Percentiles rank a stretch among this genome's conserved stretches.
These are phyloP conservation scores for Tothia fuscella DNA, from an alignment of 2,329 filamentous ascomycete species.

Conservation along the genomic window DNA sequence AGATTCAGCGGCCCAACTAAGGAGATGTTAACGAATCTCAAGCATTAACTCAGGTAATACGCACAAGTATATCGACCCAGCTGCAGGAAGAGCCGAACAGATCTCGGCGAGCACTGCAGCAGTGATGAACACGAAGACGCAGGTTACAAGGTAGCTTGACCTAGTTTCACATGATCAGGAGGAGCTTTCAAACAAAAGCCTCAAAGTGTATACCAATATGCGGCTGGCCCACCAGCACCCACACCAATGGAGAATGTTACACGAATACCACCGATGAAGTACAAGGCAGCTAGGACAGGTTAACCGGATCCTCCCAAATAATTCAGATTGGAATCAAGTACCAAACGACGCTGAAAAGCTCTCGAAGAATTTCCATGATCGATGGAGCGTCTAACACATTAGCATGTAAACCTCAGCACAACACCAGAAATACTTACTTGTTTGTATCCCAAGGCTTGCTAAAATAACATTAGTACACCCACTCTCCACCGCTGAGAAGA, in stretches of 20 bases:
- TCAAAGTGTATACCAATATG: conserved; percentile 39
- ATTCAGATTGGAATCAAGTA: not conserved
- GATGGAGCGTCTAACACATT: conserved; percentile 8
- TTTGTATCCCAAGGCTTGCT: conserved; percentile 11
- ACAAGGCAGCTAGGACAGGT: conserved; percentile 39
- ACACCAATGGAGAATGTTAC: conserved; percentile 53
- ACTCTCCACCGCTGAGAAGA: not conserved
- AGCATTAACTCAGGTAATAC: not conserved
- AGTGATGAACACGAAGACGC: conserved; percentile 49
- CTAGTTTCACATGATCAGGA: conserved; percentile 18
- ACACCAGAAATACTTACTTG: not conserved
- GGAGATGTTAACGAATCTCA: not conserved
- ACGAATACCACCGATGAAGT: conserved; percentile 48
- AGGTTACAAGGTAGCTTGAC: conserved; percentile 49
- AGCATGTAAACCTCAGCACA: not conserved
- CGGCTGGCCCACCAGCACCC: conserved; percentile 46
- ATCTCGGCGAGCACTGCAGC: conserved; percentile 49
- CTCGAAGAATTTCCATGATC: conserved; percentile 11
- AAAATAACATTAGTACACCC: not conserved
- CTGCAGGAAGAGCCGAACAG: conserved; percentile 46
- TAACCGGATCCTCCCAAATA: conserved; percentile 2
- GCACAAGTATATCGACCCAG: conserved; percentile 45
- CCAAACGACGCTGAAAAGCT: conserved; percentile 11
- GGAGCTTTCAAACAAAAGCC: no score
- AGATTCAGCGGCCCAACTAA: conserved; percentile 44